phyloP scores from a whole-genome alignment of 192 early-diverging fungal species.

The Paraglomus occultum region DNA sequence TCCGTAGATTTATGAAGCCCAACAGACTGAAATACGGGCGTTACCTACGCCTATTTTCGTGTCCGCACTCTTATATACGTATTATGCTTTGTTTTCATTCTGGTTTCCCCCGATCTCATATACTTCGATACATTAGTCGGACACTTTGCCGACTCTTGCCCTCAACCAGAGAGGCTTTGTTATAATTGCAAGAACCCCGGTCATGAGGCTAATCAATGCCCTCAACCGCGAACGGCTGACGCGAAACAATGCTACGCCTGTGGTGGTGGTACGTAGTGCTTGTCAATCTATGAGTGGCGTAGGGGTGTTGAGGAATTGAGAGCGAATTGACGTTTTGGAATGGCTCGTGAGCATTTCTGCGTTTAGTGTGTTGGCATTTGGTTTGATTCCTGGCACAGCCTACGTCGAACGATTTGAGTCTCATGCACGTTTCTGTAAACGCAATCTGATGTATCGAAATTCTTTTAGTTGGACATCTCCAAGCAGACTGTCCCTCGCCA shows the following conservation, averaged over 20 bases:
- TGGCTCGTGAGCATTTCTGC: too few species aligned
- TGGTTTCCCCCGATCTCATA: background rate
- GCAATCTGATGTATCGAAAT: background rate
- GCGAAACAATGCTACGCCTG: conserved; percentile 53
- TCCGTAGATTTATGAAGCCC: background rate
- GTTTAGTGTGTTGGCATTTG: too few species aligned
- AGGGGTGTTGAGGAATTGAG: too few species aligned
- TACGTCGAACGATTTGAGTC: too few species aligned
- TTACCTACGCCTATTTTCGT: background rate
- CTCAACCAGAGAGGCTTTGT: conserved; percentile 51
- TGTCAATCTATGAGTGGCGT: background rate
- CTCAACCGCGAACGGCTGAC: conserved; percentile 45
- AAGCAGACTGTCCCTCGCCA: conserved; percentile 47
- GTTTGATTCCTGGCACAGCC: too few species aligned
- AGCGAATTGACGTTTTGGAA: too few species aligned
- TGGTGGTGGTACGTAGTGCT: conserved; percentile 45
- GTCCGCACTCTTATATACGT: background rate
- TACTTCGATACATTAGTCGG: conserved; percentile 37
- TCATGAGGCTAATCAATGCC: conserved; percentile 49
- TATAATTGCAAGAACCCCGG: conserved; percentile 58
- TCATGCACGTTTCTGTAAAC: background rate
- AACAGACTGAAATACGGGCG: background rate
- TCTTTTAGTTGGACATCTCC: conserved; percentile 51
- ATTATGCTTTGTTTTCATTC: background rate
- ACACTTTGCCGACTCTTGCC: conserved; percentile 51